Percentiles rank a stretch among this genome's conserved stretches.
Conservation (phyloP, 345 rosid species). For the Cardamine resedifolia region DNA sequence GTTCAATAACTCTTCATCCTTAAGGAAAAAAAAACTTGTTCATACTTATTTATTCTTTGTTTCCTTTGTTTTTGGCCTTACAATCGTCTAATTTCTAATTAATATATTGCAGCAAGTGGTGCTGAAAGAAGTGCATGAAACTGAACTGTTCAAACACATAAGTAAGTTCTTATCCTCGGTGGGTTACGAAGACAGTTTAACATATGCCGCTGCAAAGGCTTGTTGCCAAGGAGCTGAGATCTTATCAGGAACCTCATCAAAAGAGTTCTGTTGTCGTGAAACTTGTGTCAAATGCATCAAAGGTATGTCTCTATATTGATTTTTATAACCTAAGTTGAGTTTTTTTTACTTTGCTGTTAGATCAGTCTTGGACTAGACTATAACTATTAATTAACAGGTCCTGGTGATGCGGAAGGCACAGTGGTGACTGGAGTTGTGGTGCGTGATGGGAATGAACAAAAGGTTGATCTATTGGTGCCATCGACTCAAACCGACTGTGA, state of each 20-base stretch:
- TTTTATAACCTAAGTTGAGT: background rate
- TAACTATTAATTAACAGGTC: background rate
- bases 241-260: slow-evolving; percentile 52
- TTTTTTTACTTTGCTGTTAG: background rate
- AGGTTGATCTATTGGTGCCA: slow-evolving; percentile 42
- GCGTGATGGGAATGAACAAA: slow-evolving; percentile 54
- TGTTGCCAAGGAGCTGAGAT: slow-evolving; percentile 86
- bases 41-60: background rate
- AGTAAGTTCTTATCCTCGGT: slow-evolving; percentile 46
- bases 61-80: too few relatives aligned
- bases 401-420: slow-evolving; percentile 22
- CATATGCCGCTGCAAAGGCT: slow-evolving; percentile 61
- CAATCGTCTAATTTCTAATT: too few relatives aligned
- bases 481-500: slow-evolving; percentile 39
- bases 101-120: slow-evolving; percentile 43
- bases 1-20: too few relatives aligned
- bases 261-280: slow-evolving; percentile 57
- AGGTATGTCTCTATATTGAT: slow-evolving; percentile 10
- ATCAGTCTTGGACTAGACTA: too few relatives aligned
- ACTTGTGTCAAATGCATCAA: slow-evolving; percentile 59
- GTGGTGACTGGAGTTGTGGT: slow-evolving; percentile 38
- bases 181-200: slow-evolving; percentile 43
- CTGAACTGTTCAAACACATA: slow-evolving; percentile 45
- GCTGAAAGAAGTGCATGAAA: slow-evolving; percentile 49
- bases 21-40: too few relatives aligned